Base-by-base conservation (phyloP, 2,329 filamentous ascomycete species). In the Penicillium vulpinum region DNA sequence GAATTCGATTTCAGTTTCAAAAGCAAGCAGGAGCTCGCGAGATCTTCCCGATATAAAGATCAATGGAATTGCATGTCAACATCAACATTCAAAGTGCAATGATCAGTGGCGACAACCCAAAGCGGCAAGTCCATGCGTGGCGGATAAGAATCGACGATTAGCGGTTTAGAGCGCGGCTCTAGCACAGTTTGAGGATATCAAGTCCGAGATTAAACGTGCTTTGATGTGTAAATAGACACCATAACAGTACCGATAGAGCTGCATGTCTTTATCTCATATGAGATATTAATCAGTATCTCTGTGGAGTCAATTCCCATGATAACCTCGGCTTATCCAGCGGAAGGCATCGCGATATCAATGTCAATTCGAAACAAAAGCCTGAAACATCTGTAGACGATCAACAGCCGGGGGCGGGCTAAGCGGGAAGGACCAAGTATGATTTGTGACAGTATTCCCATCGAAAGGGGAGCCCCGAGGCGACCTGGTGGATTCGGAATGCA, bases 41-140 rank as follows among this genome's bases (percentile, higher is more conserved):
- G 4, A 31, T 33, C 9, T 21, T 15, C 15, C 16, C 21, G 2
- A 21, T 11, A 51, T 45, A 33, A n/a, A 38, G 9, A 11, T 28
- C 26, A 55, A 44, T 33, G 10, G 11, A 33, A 21, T 22, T 26
- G 31, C 33, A 36, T 47, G 38, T 35, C 29, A 45, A 21, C 15
- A 31, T 24, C 24, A n/a, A n/a, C n/a, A n/a, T n/a, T n/a, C n/a
- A 44, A 48, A 28, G 35, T 45, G 24, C 44, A 39, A 47, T 59
- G 31, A 39, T 50, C 18, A 43, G 59, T 63, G 62, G 61, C 57
- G 43, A 61, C 3, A 8, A 11, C 62, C 56, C 16, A 51, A 65
- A 62, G 35, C 5, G 48, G 63, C 35, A 66, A 59, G 63, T 65
- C 48, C 56, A 63, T 46, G 62, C 63, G 61, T 45, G 11, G 16